Evolutionary conservation across 2,329 filamentous ascomycete genomes (phyloP).

Genomic region (Aureobasidium sp.): DNA sequence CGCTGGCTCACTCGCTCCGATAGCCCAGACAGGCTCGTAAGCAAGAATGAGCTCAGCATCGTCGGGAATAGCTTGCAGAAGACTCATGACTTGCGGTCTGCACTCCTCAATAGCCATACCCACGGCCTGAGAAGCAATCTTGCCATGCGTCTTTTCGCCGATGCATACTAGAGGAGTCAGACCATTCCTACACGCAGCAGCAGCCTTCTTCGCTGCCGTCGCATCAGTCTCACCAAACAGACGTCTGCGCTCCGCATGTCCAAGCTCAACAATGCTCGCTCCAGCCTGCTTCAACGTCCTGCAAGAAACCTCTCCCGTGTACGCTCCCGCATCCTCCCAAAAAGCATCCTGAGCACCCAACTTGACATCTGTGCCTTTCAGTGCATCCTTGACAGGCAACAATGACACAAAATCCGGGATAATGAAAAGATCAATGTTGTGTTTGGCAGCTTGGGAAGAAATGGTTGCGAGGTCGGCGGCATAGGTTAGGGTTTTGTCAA

Average conservation of each 20-base stretch:
- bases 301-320: constrained; percentile 71
- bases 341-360: constrained; percentile 72
- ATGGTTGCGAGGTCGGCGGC: constrained; percentile 36
- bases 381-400: constrained; percentile 42
- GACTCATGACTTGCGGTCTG: constrained; percentile 55
- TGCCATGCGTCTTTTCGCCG: constrained; percentile 56
- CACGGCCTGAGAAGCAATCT: constrained; percentile 42
- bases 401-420: constrained; percentile 72
- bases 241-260: constrained; percentile 69
- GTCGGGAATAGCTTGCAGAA: constrained; percentile 53
- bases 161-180: constrained; percentile 75
- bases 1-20: constrained; percentile 67
- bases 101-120: constrained; percentile 60
- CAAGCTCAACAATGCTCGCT: constrained; percentile 66
- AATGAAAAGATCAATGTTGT: constrained; percentile 63
- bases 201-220: constrained; percentile 60
- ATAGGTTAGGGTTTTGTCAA: constrained; percentile 51
- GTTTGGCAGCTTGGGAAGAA: constrained; percentile 46
- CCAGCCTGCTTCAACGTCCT: constrained; percentile 59
- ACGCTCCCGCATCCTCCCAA: constrained; percentile 63
- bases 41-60: constrained; percentile 67
- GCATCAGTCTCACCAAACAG: constrained; percentile 70
- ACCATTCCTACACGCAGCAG: constrained; percentile 58
- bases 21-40: constrained; percentile 87
- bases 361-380: constrained; percentile 47